Percentiles rank a stretch among this genome's conserved stretches.
Conservation (phyloP, 768 basidiomycete species). For the Trametes cinnabarina region DNA sequence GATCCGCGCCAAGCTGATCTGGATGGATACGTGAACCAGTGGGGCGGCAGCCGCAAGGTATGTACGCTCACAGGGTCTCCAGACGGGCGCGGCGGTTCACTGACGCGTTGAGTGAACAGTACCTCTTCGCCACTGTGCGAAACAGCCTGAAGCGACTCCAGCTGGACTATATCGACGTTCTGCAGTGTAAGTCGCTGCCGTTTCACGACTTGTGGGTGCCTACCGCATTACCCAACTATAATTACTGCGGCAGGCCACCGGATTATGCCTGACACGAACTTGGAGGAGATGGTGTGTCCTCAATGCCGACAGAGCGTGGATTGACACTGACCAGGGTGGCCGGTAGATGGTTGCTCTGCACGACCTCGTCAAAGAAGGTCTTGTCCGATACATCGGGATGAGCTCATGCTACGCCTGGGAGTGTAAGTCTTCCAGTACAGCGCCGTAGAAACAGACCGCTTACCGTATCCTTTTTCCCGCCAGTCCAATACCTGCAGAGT, state of each 20-base stretch:
- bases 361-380: constrained; percentile 41
- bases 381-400: constrained; percentile 38
- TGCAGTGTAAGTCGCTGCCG: constrained; percentile 18
- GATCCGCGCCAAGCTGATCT: constrained; percentile 18
- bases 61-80: not conserved
- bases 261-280: constrained; percentile 34
- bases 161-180: constrained; percentile 57
- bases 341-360: constrained; percentile 41
- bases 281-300: constrained; percentile 35
- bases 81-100: not conserved
- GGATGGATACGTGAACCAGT: constrained; percentile 35
- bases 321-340: not conserved
- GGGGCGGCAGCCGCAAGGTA: constrained; percentile 35
- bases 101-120: no score
- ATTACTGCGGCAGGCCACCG: constrained; percentile 18
- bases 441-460: no score
- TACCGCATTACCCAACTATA: not conserved
- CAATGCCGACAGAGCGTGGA: no score
- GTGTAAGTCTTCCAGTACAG: constrained; percentile 20
- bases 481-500: constrained; percentile 32
- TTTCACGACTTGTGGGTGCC: not conserved
- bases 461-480: no score
- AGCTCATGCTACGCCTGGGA: constrained; percentile 34
- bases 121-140: constrained; percentile 70
- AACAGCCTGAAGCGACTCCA: constrained; percentile 62